Base-by-base conservation (phyloP, 2,329 filamentous ascomycete species). In the Diaporthe vaccinii region DNA sequence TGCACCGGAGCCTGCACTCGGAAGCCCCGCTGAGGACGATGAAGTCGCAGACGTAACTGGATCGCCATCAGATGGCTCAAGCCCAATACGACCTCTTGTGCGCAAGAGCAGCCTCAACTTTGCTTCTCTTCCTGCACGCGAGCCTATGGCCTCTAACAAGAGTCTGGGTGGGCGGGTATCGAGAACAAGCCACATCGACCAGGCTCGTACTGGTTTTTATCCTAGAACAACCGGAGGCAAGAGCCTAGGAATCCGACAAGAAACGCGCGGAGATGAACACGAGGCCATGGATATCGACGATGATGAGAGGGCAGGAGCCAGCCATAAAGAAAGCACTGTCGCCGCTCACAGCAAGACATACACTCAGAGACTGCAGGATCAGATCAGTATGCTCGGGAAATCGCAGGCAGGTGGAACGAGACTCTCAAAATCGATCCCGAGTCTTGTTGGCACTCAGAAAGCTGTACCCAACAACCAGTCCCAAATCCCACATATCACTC, bases 81-180 rank as follows among this genome's bases (percentile, higher is more conserved):
- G 93, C 79, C 94, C 94, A 0, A 91, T 94, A 67, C 90, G 94
- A 78, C 93, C 93, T 2, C 87, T 94, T 41, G 90, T 97, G 78
- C 93, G 96, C 76, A 98, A 98, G 87, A 98, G 96, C 84, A 98
- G 96, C 82, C 89, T 99, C 76, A 98, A 94, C 75, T 98, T 99
- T 85, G 95, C 97, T 51, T 95, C 97, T 25, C 88, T 99, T 17
- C 97, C 97, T 41, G 96, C 96, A 3, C 91, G 97, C 76, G 96
- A 98, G 81, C 96, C 96, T 49, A 87, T 98, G 71, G 91, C 92
- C 44, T 91, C 91, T 22, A 97, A 97, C 83, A 96, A 96, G 85
- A 97, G 94, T 82, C 91, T 95, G 80, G 95, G 93, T 22, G 89
- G 90, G 28, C 89, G 94, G 68, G 85, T 91, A 70, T 96, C 95